Evolutionary conservation across 176 grass and related monocot genomes (phyloP), one percentile per base, ranked within the genome.

Genomic region (Raddia distichophylla): DNA sequence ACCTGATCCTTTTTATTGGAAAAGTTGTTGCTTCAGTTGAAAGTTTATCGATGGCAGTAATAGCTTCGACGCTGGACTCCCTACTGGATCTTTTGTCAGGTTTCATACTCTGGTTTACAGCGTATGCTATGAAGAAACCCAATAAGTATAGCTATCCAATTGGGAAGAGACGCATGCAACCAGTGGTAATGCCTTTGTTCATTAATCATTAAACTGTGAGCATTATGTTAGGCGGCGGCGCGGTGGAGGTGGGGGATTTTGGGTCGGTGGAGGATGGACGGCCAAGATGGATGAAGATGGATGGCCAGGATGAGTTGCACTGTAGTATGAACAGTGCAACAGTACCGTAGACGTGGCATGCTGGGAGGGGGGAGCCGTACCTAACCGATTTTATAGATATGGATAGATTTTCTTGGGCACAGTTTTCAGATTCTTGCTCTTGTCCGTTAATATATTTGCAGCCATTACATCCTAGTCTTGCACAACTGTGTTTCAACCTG

Each of bases 131-230:
- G 96, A 95, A 88, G 56, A 99, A 87, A 50, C 93, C 96, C 5
- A 95, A 93, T 57, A 93, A 95, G 79, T 95, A 99, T 40, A 74
- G 69, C 45, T 99, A 99, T 72, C 96, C 96, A 2, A 99, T 99
- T 64, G 96, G 96, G 6, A 99, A 99, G 83, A 88, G 82, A 69
- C 89, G 96, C 49, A 99, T 99, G 93, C 96, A 99, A 66, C 96
- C 96, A 55, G 96, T 99, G 78, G 95, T 98, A 93, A 79, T 33
- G 17, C 47, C 7, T 82, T 60, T 42, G n/a, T 76, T 82, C 22
- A 1, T 17, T 19, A 22, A 56, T 82, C 22, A 1, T 17, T 19
- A 22, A 56, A 16, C 33, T 19, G n/a, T 69, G 19, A 35, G 18
- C 58, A 68, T 0, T 79, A 35, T 75, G 18, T 54, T n/a, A n/a